Percentiles rank a stretch among this genome's conserved stretches.
Evolutionary conservation across 1,284 basidiomycete species (phyloP).

Genomic region (Boletellus sp.): DNA sequence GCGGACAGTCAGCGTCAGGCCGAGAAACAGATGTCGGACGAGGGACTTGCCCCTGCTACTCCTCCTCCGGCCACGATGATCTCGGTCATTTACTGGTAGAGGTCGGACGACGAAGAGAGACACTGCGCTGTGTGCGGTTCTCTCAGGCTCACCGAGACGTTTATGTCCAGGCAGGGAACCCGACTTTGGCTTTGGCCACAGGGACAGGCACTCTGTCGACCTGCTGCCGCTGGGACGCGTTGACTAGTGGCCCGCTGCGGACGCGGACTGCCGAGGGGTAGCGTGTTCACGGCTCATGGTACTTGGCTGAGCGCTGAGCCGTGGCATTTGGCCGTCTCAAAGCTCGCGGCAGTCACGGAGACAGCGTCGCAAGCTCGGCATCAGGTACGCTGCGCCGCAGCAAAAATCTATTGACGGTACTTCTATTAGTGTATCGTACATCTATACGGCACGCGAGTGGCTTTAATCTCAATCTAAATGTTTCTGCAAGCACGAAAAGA

Average conservation of each 20-base stretch:
- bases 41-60: conserved; percentile 24
- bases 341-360: neutral
- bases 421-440: neutral
- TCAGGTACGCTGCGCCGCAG: neutral
- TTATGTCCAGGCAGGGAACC: conserved; percentile 12
- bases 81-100: conserved; percentile 15
- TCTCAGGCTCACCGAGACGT: neutral
- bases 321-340: neutral
- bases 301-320: no score
- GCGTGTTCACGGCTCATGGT: neutral
- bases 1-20: neutral
- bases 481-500: conserved; percentile 54
- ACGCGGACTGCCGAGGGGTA: neutral
- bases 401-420: neutral
- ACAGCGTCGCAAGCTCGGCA: no score
- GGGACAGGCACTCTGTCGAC: neutral
- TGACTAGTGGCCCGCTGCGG: neutral
- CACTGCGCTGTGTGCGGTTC: neutral
- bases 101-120: neutral
- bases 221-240: conserved; percentile 23
- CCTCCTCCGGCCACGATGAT: conserved; percentile 22
- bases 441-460: neutral
- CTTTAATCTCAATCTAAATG: conserved; percentile 28
- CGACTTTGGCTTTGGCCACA: neutral
- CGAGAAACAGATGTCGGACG: neutral